Percentiles rank a stretch among this genome's conserved stretches.
Evolutionary conservation across 805 yeast species (phyloP).

Genomic region (Suhomyces prunicola): DNA sequence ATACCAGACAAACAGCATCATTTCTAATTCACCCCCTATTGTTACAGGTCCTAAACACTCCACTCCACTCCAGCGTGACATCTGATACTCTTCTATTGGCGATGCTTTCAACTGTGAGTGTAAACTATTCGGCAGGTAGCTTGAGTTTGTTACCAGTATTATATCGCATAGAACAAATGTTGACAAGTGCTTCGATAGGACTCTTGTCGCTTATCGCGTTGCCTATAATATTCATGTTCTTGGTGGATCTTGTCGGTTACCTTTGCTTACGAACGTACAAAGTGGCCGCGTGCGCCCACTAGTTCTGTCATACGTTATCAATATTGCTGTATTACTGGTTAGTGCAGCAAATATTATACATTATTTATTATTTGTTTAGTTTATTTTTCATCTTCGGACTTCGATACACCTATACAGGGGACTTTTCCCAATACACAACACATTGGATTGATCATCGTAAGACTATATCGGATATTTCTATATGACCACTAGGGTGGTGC

Average conservation of each 20-base stretch:
- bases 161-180: conserved; percentile 3
- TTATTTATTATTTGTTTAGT: neutral
- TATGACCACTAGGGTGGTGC: neutral
- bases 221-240: conserved; percentile 2
- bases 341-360: neutral
- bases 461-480: neutral
- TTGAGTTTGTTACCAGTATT: conserved; percentile 2
- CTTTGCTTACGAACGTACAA: conserved; percentile 5
- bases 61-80: neutral
- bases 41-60: too few species aligned
- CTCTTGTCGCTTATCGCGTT: conserved; percentile 4
- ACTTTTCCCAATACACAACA: neutral
- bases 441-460: neutral
- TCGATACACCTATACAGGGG: neutral
- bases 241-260: conserved; percentile 5
- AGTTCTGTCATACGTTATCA: neutral
- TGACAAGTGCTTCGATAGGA: conserved; percentile 7
- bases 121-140: neutral
- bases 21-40: neutral
- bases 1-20: neutral
- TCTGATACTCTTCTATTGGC: neutral
- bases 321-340: neutral
- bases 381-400: neutral
- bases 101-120: neutral
- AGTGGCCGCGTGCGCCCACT: neutral